Base-by-base conservation (phyloP, 768 basidiomycete species). In the Macrocybe gigantea region DNA sequence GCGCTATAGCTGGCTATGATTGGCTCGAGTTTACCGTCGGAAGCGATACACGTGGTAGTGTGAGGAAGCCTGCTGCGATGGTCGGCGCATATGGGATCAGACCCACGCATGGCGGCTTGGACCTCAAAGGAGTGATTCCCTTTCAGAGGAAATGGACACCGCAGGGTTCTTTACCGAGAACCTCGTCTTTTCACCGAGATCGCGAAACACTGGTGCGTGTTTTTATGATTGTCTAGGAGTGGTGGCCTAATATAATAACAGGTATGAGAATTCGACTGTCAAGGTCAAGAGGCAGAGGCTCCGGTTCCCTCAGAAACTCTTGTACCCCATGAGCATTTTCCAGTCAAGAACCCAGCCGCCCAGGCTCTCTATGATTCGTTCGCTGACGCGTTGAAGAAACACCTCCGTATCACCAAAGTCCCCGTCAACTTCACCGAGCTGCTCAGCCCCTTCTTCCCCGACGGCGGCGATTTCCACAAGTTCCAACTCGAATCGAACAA, bases 61-160 rank as follows among this genome's bases (percentile, higher is more conserved):
- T 71, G 11, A 59, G 68, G 57, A 69, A 67, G 41, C 69, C 69
- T n/a, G 69, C 69, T 5, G 59, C 69, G 40, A 45, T 68, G 36
- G 67, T 68, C 8, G 69, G 69, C 1, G 64, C 56, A 10, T 71
- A 66, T 60, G 68, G 68, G 5, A 64, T 69, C 10, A 50, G 69
- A 11, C 68, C 69, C 31, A 60, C 59, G 7, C 60, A 56, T 49
- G 68, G 67, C 29, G 64, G 61, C 29, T 47, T 66, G 46, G 63
- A 65, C 45, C 33, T 69, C 53, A 53, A 47, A 8, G 68, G 68
- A 2, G 64, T 69, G 10, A 45, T 71, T 1, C 64, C 69, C 52
- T 71, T 0, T 62, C 67, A 31, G 68, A 67, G 46, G 67, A 71
- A 48, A 67, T 71, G 67, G 69, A 70, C 49, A 69, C 67, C 4